These are phyloP conservation scores for Corinectria fuckeliana DNA, from an alignment of 2,329 filamentous ascomycete genomes.

Conservation along the genomic window DNA sequence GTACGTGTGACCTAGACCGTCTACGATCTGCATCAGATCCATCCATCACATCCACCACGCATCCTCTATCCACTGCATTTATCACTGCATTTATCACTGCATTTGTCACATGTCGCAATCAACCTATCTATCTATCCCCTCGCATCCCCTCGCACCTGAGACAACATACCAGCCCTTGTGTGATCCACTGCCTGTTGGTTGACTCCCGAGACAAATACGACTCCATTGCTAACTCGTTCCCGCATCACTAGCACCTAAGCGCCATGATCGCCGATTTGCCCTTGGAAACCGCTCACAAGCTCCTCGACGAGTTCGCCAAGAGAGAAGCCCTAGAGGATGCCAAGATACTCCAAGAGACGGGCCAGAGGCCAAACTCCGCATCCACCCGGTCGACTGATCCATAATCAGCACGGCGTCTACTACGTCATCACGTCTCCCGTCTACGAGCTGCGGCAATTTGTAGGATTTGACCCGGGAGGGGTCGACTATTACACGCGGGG, in stretches of 20 bases:
- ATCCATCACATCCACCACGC: no score
- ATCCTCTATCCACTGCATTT: no score
- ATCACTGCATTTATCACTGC: no score
- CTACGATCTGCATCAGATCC: neutral
- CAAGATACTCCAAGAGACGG: conserved; percentile 12
- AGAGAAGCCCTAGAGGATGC: conserved; percentile 23
- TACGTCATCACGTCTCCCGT: no score
- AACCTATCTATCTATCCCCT: no score
- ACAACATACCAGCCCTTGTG: no score
- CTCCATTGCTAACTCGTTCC: neutral
- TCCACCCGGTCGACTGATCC: neutral
- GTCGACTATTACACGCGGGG: neutral
- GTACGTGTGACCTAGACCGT: neutral
- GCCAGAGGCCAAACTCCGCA: neutral
- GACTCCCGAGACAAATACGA: neutral
- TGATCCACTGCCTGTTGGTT: neutral
- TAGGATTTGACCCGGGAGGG: no score
- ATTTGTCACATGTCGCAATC: no score
- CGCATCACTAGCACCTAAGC: conserved; percentile 1
- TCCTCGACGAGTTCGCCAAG: conserved; percentile 29
- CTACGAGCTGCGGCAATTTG: neutral
- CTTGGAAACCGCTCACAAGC: conserved; percentile 24
- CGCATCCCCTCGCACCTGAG: no score
- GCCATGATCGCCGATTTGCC: conserved; percentile 21
- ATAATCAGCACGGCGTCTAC: neutral